Evolutionary conservation across 129 eudicot genomes (phyloP).

Genomic region (Escallonia herrerae): DNA sequence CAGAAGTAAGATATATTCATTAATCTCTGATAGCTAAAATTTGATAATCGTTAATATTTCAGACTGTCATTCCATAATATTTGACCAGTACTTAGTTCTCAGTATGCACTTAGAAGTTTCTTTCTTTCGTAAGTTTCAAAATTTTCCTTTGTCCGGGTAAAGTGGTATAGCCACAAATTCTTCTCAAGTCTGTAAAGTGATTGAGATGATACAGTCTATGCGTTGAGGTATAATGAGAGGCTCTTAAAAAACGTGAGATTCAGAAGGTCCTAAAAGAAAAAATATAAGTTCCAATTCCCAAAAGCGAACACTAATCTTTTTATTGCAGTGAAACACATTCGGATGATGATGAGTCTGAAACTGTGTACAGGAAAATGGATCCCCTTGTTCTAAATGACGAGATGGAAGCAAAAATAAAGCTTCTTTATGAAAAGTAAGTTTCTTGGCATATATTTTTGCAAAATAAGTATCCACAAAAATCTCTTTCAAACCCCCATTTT

Average conservation of each 20-base stretch:
- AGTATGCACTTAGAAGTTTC: background rate
- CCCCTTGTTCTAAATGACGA: conserved; percentile 49
- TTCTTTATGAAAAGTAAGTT: conserved; percentile 68
- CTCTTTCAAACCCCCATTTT: background rate
- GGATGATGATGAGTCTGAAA: conserved; percentile 28
- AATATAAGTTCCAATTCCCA: conserved; percentile 3
- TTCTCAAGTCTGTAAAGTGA: background rate
- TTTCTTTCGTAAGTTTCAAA: background rate
- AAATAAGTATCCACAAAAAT: background rate
- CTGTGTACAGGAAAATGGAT: conserved; percentile 37
- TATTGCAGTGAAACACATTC: conserved; percentile 40
- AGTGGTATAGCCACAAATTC: conserved; percentile 1
- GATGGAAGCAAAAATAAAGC: conserved; percentile 43
- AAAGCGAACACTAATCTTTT: background rate
- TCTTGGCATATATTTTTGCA: background rate
- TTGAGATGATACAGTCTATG: conserved; percentile 12
- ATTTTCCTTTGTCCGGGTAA: background rate
- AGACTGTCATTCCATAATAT: background rate
- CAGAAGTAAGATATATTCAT: conserved; percentile 41
- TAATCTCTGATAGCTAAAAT: conserved; percentile 1
- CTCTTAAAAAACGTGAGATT: conserved; percentile 20
- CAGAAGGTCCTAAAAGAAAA: conserved; percentile 27
- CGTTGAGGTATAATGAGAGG: conserved; percentile 37
- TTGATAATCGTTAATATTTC: background rate
- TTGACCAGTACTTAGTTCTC: background rate